phyloP scores from a whole-genome alignment of 371 early-diverging fungal species.

The Dinochytrium kinnereticum region DNA sequence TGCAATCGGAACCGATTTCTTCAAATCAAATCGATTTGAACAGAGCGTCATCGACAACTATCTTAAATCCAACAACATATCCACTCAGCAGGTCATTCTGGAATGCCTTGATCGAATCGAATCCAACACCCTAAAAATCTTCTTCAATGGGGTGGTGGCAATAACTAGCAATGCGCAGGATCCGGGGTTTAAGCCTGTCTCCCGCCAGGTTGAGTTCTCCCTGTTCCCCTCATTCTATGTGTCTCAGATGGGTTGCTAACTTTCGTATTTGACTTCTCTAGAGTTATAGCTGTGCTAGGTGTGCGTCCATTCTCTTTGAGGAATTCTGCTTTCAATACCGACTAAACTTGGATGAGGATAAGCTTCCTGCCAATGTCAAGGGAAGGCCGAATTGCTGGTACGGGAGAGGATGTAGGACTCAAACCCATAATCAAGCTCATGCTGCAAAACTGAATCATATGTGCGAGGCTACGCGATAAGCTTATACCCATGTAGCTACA shows the following conservation, averaged over 20 bases:
- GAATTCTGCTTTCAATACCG: conserved; percentile 32
- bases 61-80: neutral
- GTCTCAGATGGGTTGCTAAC: neutral
- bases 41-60: conserved; percentile 14
- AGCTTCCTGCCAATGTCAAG: conserved; percentile 20
- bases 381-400: conserved; percentile 42
- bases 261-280: neutral
- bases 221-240: neutral
- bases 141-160: neutral
- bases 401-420: conserved; percentile 42
- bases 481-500: too few relatives aligned
- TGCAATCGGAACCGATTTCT: conserved; percentile 14
- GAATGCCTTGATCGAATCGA: conserved; percentile 2
- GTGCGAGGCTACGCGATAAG: conserved; percentile 31
- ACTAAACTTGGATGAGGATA: conserved; percentile 3
- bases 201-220: neutral
- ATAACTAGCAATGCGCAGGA: neutral
- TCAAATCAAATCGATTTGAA: conserved; percentile 11
- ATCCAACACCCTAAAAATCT: neutral
- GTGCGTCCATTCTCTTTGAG: conserved; percentile 28
- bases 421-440: conserved; percentile 33
- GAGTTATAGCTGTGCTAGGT: conserved; percentile 21
- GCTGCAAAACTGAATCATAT: conserved; percentile 39
- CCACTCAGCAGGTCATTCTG: neutral
- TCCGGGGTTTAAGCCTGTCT: neutral